Evolutionary conservation across 1,284 basidiomycete species (phyloP), one percentile per base, ranked within the genome.

Genomic region (Tylopilus sp.): DNA sequence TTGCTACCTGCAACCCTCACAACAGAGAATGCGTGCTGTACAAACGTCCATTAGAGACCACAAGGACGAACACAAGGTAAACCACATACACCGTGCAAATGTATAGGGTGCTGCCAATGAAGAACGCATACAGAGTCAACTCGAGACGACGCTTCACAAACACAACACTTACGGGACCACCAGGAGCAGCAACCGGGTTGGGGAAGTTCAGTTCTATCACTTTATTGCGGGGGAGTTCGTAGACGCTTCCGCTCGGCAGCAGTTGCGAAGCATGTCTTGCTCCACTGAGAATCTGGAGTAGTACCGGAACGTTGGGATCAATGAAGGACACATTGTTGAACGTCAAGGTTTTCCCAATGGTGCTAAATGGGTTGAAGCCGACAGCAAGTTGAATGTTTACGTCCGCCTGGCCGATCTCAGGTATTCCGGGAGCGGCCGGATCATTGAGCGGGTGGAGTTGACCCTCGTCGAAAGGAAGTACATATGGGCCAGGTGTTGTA

Each of bases 361-460:
- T 41, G 15, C 16, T 41, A 0, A 26, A 4, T 5, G 13, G 0
- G 22, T 53, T 53, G 54, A 62, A 24, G 26, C 74, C 68, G 1
- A 70, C 60, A 26, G 41, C 19, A 9, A 81, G 58, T 54, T 67
- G 58, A 26, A 79, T 12, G 19, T 65, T 70, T 26, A 75, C 59
- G 29, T 80, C 77, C 9, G 77, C 79, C 49, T 72, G 70, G 49
- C 79, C 79, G 15, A 71, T 63, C 44, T 60, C 57, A 12, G 71
- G 70, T 36, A 71, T 51, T n/a, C 81, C 80, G 1, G 80, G 79
- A 47, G 75, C 76, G 7, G 60, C 69, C 1, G 80, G 74, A 57
- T 77, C 69, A 24, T 67, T 58, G 15, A 82, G 71, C 9, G 82
- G 74, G 41, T 79, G 77, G 2, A 84, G 73, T 22, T 69, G 65